Evolutionary conservation across 805 yeast genomes (phyloP), one percentile per base, ranked within the genome.

Genomic region (Candida maesae): DNA sequence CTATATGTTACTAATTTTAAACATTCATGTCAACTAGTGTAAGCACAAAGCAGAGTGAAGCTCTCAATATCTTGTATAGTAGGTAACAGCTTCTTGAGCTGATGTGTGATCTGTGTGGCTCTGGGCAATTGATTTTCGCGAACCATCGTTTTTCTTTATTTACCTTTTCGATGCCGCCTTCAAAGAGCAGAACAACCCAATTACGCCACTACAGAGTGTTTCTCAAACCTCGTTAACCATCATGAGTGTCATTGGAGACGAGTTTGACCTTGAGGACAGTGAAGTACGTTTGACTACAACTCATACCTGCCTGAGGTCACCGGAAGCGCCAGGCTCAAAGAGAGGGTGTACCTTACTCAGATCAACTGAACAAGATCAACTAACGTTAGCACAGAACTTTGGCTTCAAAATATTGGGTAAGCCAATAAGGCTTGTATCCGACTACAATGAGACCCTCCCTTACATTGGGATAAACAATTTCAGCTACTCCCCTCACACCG

Each of bases 351-450:
- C n/a, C n/a, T n/a, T n/a, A n/a, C n/a, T n/a, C n/a, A n/a, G n/a
- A n/a, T n/a, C n/a, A n/a, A n/a, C n/a, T n/a, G n/a, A n/a, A n/a
- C n/a, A 30, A 14, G 12, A 21, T 15, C 11, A 28, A 47, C 51
- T 53, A 44, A 46, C 50, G 19, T 2, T 2, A n/a, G 34, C 7
- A n/a, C 31, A 56, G 60, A 72, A 69, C 47, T 62, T 68, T 44
- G 77, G 77, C 6, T 73, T 71, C 59, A 70, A 63, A 45, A 51
- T 61, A 25, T 30, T 67, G 9, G 70, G 68, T 13, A 44, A 51
- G 11, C 48, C 58, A 15, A 50, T 48, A 11, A 55, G 66, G 25
- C 50, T 71, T 15, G 69, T 67, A n/a, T 44, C 62, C 5, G 54
- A 45, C 11, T 65, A 56, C 37, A 51, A 59, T 13, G 75, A 71